Percentiles rank a stretch among this genome's conserved stretches.
Evolutionary conservation across 2,329 filamentous ascomycete genomes (phyloP).

Genomic region (Pseudocercospora vitis): DNA sequence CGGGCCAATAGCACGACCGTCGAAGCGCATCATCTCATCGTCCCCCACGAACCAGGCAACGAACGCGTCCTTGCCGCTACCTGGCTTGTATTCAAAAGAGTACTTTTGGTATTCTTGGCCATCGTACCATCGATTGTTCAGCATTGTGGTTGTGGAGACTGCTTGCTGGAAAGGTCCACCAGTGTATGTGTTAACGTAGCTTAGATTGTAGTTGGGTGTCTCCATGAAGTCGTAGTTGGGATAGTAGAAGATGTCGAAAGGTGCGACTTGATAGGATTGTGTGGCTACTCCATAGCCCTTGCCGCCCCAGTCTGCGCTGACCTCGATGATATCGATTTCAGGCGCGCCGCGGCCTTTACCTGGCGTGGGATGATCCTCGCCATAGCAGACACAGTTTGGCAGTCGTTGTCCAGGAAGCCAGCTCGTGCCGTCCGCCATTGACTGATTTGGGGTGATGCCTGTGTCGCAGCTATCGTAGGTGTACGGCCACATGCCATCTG

Average conservation of each 20-base stretch:
- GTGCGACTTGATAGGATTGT: constrained; percentile 52
- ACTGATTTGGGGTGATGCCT: constrained; percentile 54
- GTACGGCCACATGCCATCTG: constrained; percentile 57
- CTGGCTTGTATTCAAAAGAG: constrained; percentile 57
- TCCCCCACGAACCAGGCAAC: constrained; percentile 57
- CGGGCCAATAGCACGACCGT: constrained; percentile 53
- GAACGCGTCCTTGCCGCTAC: constrained; percentile 45
- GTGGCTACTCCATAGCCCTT: constrained; percentile 47
- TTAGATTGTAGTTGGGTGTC: constrained; percentile 51
- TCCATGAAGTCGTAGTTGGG: constrained; percentile 55
- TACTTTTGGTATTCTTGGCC: constrained; percentile 56
- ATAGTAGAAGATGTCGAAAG: constrained; percentile 53
- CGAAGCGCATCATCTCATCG: constrained; percentile 53
- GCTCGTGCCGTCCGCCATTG: constrained; percentile 45
- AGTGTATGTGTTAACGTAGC: constrained; percentile 52
- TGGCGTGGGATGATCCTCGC: constrained; percentile 50
- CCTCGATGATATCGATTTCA: constrained; percentile 52
- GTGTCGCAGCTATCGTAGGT: constrained; percentile 52
- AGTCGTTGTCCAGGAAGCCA: constrained; percentile 48
- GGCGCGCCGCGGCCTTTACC: constrained; percentile 50
- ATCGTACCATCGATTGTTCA: constrained; percentile 59
- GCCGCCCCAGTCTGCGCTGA: constrained; percentile 46
- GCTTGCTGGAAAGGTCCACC: constrained; percentile 59
- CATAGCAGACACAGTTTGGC: constrained; percentile 47
- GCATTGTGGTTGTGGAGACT: constrained; percentile 54